Evolutionary conservation across 2,329 filamentous ascomycete genomes (phyloP), one percentile per base, ranked within the genome.

Genomic region (Fusarium sp.): DNA sequence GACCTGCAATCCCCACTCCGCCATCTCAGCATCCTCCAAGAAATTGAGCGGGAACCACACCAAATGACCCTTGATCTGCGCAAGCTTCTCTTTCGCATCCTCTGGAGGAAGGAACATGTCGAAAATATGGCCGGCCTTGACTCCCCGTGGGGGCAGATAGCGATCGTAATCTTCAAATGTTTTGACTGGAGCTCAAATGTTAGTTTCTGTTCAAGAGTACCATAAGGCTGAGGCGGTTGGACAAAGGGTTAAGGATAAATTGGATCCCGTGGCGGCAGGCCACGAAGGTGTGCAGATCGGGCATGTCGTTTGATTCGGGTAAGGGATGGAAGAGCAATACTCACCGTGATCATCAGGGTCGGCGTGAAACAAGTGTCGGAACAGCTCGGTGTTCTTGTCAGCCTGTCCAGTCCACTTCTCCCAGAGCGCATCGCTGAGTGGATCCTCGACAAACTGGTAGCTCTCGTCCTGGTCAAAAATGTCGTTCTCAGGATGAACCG

Each of bases 11-110:
- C 94, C 93, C 70, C 85, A 86, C 79, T 97, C 93, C 0, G 93
- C 93, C 93, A 98, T 96, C 69, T 91, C 84, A 0, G 89, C 92
- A 64, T 96, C 88, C 70, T 85, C 83, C 72, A 98, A 77, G 74
- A 97, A 98, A 41, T 93, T 86, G 70, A 98, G 76, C n/a, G 93
- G 93, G 88, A 97, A 94, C 91, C 92, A 96, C 7, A 98, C 94
- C 36, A 98, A 76, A 79, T 98, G 94, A 0, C 94, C 94, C 78
- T 88, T 89, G 67, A 98, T 87, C 72, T 89, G 83, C 69, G 92
- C 88, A 45, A 98, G 80, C 75, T 94, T 92, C 65, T 83, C 75
- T 13, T 91, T 84, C 7, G 95, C 87, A 52, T 96, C 89, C 24
- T 88, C 81, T 0, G 88, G 85, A 0, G 91, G 89, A 74, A 90